Percentiles rank a stretch among this genome's conserved stretches.
Evolutionary conservation across 2,329 filamentous ascomycete species (phyloP).

Genomic region (Monosporascus sp.): DNA sequence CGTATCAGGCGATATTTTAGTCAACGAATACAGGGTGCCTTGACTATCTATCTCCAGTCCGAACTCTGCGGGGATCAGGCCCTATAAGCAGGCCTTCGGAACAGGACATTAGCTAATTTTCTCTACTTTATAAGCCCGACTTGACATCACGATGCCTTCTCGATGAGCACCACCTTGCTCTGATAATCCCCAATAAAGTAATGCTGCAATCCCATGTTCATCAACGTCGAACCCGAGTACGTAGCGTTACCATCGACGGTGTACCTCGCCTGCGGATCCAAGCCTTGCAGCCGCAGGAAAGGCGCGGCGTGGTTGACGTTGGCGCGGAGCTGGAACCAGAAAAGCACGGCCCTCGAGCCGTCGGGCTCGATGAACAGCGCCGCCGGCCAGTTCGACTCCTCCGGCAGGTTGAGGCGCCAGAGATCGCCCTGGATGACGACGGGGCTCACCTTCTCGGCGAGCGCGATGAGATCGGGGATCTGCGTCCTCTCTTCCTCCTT

Average conservation of each 20-base stretch:
- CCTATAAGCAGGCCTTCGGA: no score
- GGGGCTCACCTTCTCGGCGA: constrained; percentile 54
- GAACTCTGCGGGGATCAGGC: no score
- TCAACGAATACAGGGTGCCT: no score
- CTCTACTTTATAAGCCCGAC: no score
- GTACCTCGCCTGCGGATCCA: constrained; percentile 52
- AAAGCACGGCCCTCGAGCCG: constrained; percentile 45
- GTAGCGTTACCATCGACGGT: constrained; percentile 42
- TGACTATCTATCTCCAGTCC: no score
- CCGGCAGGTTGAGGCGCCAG: constrained; percentile 54
- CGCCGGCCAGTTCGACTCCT: constrained; percentile 58
- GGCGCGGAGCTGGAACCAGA: constrained; percentile 55
- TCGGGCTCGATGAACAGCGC: constrained; percentile 54
- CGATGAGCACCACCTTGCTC: constrained; percentile 31
- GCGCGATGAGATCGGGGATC: constrained; percentile 49
- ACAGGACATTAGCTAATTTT: no score
- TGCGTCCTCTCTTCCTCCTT: constrained; percentile 44
- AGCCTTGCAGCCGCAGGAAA: constrained; percentile 48
- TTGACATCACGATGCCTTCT: neutral
- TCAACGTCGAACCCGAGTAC: constrained; percentile 54
- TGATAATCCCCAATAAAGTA: constrained; percentile 49
- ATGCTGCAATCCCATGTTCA: constrained; percentile 57
- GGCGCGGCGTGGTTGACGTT: constrained; percentile 49
- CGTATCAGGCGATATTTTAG: no score
- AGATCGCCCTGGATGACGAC: constrained; percentile 54